Evolutionary conservation across 202 grass and related monocot species (phyloP), one percentile per base, ranked within the genome.

Genomic region (Zoysia matrella): DNA sequence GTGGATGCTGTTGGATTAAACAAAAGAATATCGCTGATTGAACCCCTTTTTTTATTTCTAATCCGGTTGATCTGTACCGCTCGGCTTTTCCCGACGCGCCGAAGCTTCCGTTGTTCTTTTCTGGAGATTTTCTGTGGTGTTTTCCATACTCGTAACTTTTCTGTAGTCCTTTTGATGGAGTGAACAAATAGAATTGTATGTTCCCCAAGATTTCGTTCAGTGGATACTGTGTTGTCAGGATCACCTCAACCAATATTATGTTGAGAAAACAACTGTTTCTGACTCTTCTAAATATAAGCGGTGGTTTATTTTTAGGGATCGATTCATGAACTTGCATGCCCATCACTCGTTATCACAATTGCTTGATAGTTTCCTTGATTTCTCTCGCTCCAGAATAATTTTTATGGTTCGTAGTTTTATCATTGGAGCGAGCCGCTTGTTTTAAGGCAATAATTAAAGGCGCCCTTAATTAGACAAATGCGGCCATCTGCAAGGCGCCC

Each of bases 91-190:
- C 39, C 80, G 82, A 85, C 72, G 52, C 82, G 60, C 50, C n/a
- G 86, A 89, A 89, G 76, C 76, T 76, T 84, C 86, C 65, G 49
- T 84, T 80, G 71, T 72, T 89, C 65, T 15, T 16, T 81, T 71
- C 64, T 70, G 43, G 47, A 72, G 76, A 85, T 81, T 76, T 81
- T 72, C 30, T 44, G 5, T 44, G 45, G 44, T 30, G 22, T 22
- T 22, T 22, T 22, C 22, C 22, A 22, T 22, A 22, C 22, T 22
- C 22, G 22, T 22, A 22, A 22, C 46, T 71, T 8, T 43, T 65
- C 65, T 48, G 7, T 61, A 10, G 67, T 41, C 18, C 70, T 71
- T 61, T 51, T 3, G 18, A 47, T 3, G 3, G 48, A 55, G 39
- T 13, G 12, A 80, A 13, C 41, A 65, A 48, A 56, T n/a, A 4